Conservation (phyloP, 306 rosid genomes). For the Malus fusca region DNA sequence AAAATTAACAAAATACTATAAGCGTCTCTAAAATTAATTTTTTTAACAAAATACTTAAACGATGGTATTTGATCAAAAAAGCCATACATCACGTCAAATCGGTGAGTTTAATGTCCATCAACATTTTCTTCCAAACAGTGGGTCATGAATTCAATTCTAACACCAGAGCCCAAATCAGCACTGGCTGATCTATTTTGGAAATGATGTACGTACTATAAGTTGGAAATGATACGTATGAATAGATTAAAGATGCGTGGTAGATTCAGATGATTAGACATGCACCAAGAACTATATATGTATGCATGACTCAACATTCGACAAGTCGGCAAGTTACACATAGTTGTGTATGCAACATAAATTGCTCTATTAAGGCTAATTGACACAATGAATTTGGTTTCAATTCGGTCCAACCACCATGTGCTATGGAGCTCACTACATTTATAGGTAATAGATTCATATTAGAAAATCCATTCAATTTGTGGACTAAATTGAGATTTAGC, state of each 20-base stretch:
- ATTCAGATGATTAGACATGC: constrained; percentile 11
- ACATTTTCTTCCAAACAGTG: no score
- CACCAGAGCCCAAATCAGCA: no score
- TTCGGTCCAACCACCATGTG: constrained; percentile 5
- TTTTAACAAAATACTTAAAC: no score
- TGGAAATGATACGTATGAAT: not conserved
- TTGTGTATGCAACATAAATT: constrained; percentile 5
- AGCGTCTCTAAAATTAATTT: no score
- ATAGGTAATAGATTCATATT: not conserved
- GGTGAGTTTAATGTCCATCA: no score
- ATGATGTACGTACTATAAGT: not conserved
- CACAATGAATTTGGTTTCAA: not conserved
- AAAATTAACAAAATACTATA: no score
- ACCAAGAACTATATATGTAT: not conserved
- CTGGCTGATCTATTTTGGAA: not conserved
- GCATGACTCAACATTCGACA: constrained; percentile 1
- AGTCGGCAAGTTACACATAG: constrained; percentile 12
- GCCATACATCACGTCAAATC: no score
- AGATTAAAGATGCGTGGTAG: not conserved
- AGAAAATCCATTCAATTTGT: not conserved
- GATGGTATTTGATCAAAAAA: no score
- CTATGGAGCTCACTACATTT: not conserved
- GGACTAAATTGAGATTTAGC: not conserved
- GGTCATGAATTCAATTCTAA: no score
- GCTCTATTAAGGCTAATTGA: not conserved